Evolutionary conservation across 2,329 filamentous ascomycete species (phyloP), one percentile per base, ranked within the genome.

Genomic region (Gremmenia infestans): DNA sequence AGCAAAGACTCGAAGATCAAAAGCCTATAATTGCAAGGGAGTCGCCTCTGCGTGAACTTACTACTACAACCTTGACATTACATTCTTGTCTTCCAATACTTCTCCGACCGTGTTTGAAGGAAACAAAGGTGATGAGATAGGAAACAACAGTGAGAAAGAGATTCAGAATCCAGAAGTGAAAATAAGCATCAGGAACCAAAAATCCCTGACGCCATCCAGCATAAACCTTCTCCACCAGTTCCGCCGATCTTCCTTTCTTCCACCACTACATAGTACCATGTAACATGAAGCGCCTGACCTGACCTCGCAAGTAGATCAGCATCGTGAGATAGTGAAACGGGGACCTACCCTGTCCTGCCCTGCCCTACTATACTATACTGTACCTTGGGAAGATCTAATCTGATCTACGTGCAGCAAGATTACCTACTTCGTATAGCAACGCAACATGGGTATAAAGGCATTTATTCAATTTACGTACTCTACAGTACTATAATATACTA

Each of bases 131-230:
- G 28, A 12, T 12, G 9, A 9, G 11, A 32, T 12, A 40, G 37
- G 15, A 40, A 17, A 17, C 3, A n/a, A 3, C 14, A 2, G n/a
- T 17, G 15, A 40, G 9, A 40, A 17, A 17, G 15, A 17, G 8
- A n/a, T 40, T 6, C 5, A n/a, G 37, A 40, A 17, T 6, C 15
- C 5, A 40, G 37, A 12, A 45, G 23, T 19, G 17, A 3, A 39
- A 39, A 17, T 39, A 17, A 50, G 11, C 15, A 36, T 22, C 17
- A 17, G 9, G 35, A 17, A 32, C 9, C 6, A 23, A 14, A 17
- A 15, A 50, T 45, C 25, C 47, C 40, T 50, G 52, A 58, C 52
- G 55, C 52, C 45, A 55, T 52, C 50, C 17, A 55, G 45, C 56
- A 46, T 52, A 35, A 45, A 25, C 15, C 43, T 48, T 48, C 45